Percentiles rank a stretch among this genome's conserved stretches.
Conservation (phyloP, 192 early-diverging fungal genomes). For the Rhizophlyctis rosea region DNA sequence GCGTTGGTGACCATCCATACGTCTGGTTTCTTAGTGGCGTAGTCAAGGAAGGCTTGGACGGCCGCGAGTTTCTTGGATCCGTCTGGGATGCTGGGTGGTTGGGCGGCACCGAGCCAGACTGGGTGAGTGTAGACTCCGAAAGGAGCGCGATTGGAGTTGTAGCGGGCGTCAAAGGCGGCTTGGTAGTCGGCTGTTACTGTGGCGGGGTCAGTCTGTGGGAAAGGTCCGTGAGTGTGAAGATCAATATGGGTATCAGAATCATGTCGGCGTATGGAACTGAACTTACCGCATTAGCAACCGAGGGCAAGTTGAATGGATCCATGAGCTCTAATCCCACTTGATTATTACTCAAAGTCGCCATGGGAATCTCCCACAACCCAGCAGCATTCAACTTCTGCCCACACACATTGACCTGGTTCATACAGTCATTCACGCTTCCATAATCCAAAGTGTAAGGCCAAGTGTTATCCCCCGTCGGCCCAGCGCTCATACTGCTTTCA, state of each 20-base stretch:
- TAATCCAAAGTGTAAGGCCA: constrained; percentile 46
- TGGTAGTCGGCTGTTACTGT: constrained; percentile 6
- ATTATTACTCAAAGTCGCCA: background rate
- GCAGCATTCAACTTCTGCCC: constrained; percentile 12
- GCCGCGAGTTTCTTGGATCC: constrained; percentile 26
- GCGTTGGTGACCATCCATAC: constrained; percentile 72
- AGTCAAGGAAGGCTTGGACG: constrained; percentile 53
- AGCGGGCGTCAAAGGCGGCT: constrained; percentile 27
- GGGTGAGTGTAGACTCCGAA: constrained; percentile 42
- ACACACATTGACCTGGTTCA: constrained; percentile 15
- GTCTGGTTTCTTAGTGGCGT: constrained; percentile 52
- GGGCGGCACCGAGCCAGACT: constrained; percentile 20
- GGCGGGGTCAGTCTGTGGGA: background rate
- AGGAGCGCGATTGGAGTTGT: constrained; percentile 29
- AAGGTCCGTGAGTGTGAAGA: background rate
- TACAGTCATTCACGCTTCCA: constrained; percentile 31
- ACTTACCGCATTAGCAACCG: background rate
- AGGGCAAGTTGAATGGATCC: constrained; percentile 36
- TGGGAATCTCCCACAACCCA: constrained; percentile 40
- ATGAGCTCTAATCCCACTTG: constrained; percentile 21
- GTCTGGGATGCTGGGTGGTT: constrained; percentile 19
- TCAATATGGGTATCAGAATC: background rate
- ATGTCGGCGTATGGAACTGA: background rate
- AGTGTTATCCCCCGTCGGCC: background rate
- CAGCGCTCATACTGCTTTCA: constrained; percentile 30